Conservation (phyloP, 2,329 filamentous ascomycete genomes). For the Thermochaetoides dissita region DNA sequence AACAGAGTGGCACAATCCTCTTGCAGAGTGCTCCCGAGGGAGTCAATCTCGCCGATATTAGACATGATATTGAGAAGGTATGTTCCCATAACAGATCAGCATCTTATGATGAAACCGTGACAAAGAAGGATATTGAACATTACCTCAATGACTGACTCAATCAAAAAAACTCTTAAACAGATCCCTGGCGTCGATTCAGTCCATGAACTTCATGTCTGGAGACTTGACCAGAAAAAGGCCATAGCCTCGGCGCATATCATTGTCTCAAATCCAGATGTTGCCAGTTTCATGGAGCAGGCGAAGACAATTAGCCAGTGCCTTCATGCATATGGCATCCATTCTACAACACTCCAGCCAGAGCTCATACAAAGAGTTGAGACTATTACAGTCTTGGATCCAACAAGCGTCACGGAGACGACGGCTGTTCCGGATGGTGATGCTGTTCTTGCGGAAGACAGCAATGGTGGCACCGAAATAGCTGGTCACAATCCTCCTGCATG, state of each 20-base stretch:
- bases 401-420: neutral
- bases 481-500: constrained; percentile 21
- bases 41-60: constrained; percentile 47
- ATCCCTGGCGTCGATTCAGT: neutral
- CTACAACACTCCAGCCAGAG: constrained; percentile 57
- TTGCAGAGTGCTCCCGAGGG: constrained; percentile 51
- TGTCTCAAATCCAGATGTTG: constrained; percentile 41
- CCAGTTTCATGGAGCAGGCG: constrained; percentile 45
- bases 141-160: too few relatives aligned
- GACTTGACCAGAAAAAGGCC: constrained; percentile 54
- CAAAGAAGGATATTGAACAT: neutral
- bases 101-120: neutral
- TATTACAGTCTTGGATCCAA: too few relatives aligned
- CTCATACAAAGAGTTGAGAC: constrained; percentile 1
- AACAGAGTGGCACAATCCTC: constrained; percentile 49
- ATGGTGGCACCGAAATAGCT: too few relatives aligned
- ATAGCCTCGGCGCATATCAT: constrained; percentile 58
- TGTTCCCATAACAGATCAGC: neutral
- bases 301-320: constrained; percentile 53
- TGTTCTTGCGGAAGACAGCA: neutral
- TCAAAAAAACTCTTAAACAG: neutral
- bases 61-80: constrained; percentile 54
- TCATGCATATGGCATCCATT: constrained; percentile 61
- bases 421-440: neutral
- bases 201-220: constrained; percentile 46